Evolutionary conservation across 805 yeast genomes (phyloP), one percentile per base, ranked within the genome.

Genomic region (Starmerella tilneyi): DNA sequence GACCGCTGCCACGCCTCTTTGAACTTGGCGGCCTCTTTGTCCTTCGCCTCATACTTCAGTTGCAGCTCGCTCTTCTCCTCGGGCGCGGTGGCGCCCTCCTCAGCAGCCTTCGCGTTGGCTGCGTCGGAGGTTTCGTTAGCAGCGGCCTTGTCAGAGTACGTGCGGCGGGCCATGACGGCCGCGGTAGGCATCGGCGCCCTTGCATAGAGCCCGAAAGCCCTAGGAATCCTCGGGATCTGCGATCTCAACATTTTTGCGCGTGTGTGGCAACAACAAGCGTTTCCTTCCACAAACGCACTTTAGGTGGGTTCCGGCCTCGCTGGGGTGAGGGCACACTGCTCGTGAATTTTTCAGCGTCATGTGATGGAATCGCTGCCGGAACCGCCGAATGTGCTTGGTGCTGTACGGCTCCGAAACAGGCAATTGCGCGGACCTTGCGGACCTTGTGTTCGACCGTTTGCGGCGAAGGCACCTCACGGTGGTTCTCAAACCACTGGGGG

Each of bases 381-480:
- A 9, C 30, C 12, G 13, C 30, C 12, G 27, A 9, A 53, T 52
- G 56, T 43, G 48, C 38, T 27, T 49, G n/a, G 47, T 92, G 5
- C 65, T 92, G 0, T 88, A 81, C 62, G 96, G 96, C 0, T 79
- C 95, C 1, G 97, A 88, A 59, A 84, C 96, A 0, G 97, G 96
- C 0, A 88, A 83, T 57, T 74, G 95, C 1, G 83, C 81, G 56
- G 96, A 89, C 56, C 79, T 75, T 57, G 95, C 96, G 0, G 71
- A 72, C 32, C 69, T 76, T 26, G 63, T 88, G 20, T 71, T 76
- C 15, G 68, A 72, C 45, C 67, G 70, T 32, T 69, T 83, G 38
- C 73, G 74, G 42, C 70, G 82, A 52, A 62, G 68, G 41, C 73
- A 74, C 53, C 24, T 34, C 13, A 11, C 30, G n/a, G 6, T 15